phyloP scores from a whole-genome alignment of 164 flowering plant genomes.

The Houttuynia cordata region DNA sequence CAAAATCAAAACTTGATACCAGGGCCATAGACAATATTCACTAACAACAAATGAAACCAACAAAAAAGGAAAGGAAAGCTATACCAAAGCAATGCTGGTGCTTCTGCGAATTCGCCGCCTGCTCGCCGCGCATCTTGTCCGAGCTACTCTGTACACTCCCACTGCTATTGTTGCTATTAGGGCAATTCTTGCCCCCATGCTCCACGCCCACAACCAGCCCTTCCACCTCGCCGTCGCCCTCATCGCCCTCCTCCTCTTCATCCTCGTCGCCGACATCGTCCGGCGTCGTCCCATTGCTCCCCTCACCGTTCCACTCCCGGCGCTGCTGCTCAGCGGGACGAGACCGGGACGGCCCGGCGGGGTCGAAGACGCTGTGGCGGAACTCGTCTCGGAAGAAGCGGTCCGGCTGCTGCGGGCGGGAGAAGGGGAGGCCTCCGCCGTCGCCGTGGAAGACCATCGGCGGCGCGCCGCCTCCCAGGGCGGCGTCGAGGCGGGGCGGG shows the following conservation, averaged over 20 bases:
- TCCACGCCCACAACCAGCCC: conserved; percentile 14
- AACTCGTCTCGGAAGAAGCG: conserved; percentile 40
- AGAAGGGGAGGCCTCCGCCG: conserved; percentile 18
- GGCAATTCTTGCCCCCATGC: conserved; percentile 16
- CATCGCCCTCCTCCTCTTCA: conserved; percentile 44
- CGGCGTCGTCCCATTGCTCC: conserved; percentile 1
- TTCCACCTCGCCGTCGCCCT: conserved; percentile 33
- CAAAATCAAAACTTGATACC: neutral
- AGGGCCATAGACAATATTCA: neutral
- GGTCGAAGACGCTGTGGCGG: conserved; percentile 19
- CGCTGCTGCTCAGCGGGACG: conserved; percentile 17
- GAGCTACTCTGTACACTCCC: conserved; percentile 19
- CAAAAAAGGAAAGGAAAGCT: no score
- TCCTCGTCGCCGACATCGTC: conserved; percentile 21
- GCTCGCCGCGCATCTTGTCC: conserved; percentile 27
- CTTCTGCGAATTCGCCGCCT: conserved; percentile 17
- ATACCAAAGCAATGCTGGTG: conserved; percentile 36
- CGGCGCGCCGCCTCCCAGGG: neutral
- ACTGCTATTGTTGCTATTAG: conserved; percentile 18
- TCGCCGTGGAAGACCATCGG: conserved; percentile 52
- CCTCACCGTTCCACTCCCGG: conserved; percentile 15
- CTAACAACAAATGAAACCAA: neutral
- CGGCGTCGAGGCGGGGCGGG: neutral
- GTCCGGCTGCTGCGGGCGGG: conserved; percentile 17
- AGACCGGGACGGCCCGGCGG: conserved; percentile 25